These are phyloP conservation scores for Colletotrichum ledebouriae DNA, from an alignment of 2,329 filamentous ascomycete genomes.

Conservation along the genomic window DNA sequence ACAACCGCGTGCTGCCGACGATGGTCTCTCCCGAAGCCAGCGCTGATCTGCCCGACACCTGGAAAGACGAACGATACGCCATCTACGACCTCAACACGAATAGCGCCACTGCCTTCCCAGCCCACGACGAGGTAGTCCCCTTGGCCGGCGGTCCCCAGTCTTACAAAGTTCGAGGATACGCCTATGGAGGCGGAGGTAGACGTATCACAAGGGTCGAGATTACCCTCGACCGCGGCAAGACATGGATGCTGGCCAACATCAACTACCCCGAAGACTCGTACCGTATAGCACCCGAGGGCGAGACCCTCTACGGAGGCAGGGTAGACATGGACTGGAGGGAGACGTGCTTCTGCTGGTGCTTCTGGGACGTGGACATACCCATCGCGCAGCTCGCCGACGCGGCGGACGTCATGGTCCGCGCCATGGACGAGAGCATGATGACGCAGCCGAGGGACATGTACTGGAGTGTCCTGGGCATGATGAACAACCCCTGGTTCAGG, in stretches of 20 bases:
- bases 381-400: conserved; percentile 72
- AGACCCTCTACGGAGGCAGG: conserved; percentile 79
- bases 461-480: conserved; percentile 96
- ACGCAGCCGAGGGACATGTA: conserved; percentile 94
- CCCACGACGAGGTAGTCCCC: conserved; percentile 78
- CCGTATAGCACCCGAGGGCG: conserved; percentile 69
- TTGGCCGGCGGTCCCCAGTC: conserved; percentile 55
- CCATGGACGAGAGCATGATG: conserved; percentile 92
- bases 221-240: conserved; percentile 84
- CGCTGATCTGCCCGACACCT: conserved; percentile 79
- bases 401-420: conserved; percentile 82
- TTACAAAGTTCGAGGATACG: conserved; percentile 84
- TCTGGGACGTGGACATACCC: conserved; percentile 82
- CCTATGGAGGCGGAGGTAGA: conserved; percentile 89
- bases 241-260: conserved; percentile 83
- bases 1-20: conserved; percentile 90
- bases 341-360: conserved; percentile 90
- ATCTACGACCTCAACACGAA: conserved; percentile 95
- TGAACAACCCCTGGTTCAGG: conserved; percentile 97
- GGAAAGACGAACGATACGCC: conserved; percentile 90
- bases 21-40: conserved; percentile 87
- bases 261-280: conserved; percentile 90
- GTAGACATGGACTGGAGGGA: conserved; percentile 88
- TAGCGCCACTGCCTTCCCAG: conserved; percentile 83
- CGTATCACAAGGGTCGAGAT: conserved; percentile 86